Evolutionary conservation across 192 early-diverging fungal species (phyloP).

Genomic region (Coemansia sp.): DNA sequence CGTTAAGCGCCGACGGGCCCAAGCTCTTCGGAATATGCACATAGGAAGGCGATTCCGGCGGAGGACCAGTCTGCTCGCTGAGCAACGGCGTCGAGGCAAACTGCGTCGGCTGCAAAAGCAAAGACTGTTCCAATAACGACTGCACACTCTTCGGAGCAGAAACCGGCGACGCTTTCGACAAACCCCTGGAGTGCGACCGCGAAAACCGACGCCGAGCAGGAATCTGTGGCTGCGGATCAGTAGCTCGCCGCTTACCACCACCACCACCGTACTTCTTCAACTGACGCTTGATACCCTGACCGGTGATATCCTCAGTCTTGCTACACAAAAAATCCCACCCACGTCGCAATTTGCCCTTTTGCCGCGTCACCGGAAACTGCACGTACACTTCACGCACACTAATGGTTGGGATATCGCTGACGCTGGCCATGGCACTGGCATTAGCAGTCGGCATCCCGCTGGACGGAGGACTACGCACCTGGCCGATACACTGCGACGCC

Average conservation of each 20-base stretch:
- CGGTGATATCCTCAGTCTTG: conserved; percentile 54
- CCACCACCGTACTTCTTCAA: conserved; percentile 49
- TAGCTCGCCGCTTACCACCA: conserved; percentile 48
- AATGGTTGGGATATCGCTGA: conserved; percentile 41
- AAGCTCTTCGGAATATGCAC: conserved; percentile 22
- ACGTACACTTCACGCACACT: conserved; percentile 54
- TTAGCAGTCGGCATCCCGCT: conserved; percentile 21
- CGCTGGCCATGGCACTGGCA: conserved; percentile 22
- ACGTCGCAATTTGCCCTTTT: conserved; percentile 41
- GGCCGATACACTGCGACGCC: conserved; percentile 17
- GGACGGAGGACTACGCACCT: conserved; percentile 27
- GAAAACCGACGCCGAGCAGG: conserved; percentile 16
- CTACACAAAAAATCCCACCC: conserved; percentile 54
- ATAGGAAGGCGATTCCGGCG: conserved; percentile 29
- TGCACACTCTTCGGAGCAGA: neutral
- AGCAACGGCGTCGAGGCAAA: neutral
- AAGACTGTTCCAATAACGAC: neutral
- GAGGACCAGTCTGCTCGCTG: conserved; percentile 20
- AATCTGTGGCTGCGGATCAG: conserved; percentile 16
- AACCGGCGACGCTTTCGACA: neutral
- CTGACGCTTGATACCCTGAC: conserved; percentile 48
- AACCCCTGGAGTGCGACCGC: neutral
- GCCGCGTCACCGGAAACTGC: conserved; percentile 36
- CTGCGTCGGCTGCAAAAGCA: neutral
- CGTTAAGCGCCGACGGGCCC: conserved; percentile 26